Evolutionary conservation across 169 alveolate genomes (phyloP), one percentile per base, ranked within the genome.

Genomic region (Plasmodium chabaudi): DNA sequence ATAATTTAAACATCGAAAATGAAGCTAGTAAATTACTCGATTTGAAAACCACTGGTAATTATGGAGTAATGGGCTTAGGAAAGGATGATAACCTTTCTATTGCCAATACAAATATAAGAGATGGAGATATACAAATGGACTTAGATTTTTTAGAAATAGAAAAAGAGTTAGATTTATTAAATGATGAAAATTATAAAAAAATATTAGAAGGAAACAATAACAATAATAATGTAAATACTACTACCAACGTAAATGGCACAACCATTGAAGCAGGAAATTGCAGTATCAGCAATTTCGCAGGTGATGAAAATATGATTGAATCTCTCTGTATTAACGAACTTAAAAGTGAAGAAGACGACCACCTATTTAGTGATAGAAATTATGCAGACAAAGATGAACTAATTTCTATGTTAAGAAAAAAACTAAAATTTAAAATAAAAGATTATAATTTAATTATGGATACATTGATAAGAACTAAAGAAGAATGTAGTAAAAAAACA

Each of bases 361-460:
- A 67, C n/a, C 44, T 82, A 15, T 82, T 82, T 39, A 44, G 61
- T 19, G 69, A 82, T 9, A 7, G 27, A 5, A 82, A 67, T 23
- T 46, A 68, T 6, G 53, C n/a, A 5, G 72, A 82, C n/a, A 82
- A 68, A 46, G 86, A 82, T 21, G 71, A 19, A n/a, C 13, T 82
- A 4, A 82, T 82, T n/a, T 19, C 71, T 15, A 34, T 67, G 51
- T 47, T 82, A 46, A 44, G 90, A 70, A 82, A 71, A 12, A 82
- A 68, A 9, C 13, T 82, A 7, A 42, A 82, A 56, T 34, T 68
- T 1, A 82, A 68, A 53, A 82, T 57, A 51, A 65, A 82, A 7
- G 90, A 82, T 65, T 82, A 82, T 17, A 82, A 82, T 47, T 55
- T 67, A 42, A 61, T 82, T 2, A 82, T 82, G 90, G 90, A 82